Evolutionary conservation across 2,329 filamentous ascomycete genomes (phyloP).

Genomic region (Colletotrichum sp.): DNA sequence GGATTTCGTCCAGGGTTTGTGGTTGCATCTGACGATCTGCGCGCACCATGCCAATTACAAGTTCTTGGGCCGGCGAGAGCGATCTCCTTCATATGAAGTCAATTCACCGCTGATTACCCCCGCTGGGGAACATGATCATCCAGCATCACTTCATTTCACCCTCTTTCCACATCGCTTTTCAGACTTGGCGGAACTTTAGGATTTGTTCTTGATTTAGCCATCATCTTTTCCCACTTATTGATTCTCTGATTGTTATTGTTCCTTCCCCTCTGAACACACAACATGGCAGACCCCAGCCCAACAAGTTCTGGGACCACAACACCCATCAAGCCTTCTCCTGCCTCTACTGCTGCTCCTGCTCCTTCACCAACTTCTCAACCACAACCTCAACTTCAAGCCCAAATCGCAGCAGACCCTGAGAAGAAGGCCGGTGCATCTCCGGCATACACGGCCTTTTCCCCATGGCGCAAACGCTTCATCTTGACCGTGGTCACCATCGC

Average conservation of each 20-base stretch:
- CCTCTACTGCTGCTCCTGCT: not conserved
- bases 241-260: not conserved
- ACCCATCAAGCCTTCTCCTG: not conserved
- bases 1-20: not conserved
- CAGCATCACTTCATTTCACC: not conserved
- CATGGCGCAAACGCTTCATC: conserved; percentile 38
- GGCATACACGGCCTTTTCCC: conserved; percentile 42
- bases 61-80: not conserved
- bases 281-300: conserved; percentile 1
- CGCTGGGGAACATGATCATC: not conserved
- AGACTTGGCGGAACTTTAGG: not conserved
- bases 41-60: not conserved
- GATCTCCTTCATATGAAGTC: not conserved
- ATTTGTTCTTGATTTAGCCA: not conserved
- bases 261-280: not conserved
- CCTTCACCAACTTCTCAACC: not conserved
- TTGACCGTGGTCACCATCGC: conserved; percentile 42
- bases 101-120: not conserved
- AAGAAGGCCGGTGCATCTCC: conserved; percentile 4
- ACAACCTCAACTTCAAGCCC: not conserved
- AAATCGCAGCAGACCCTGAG: conserved; percentile 17
- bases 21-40: not conserved
- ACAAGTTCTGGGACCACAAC: conserved; percentile 2
- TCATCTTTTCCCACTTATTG: not conserved
- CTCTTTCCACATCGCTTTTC: not conserved